Conservation (phyloP, 306 rosid species). For the Ormosia emarginata region DNA sequence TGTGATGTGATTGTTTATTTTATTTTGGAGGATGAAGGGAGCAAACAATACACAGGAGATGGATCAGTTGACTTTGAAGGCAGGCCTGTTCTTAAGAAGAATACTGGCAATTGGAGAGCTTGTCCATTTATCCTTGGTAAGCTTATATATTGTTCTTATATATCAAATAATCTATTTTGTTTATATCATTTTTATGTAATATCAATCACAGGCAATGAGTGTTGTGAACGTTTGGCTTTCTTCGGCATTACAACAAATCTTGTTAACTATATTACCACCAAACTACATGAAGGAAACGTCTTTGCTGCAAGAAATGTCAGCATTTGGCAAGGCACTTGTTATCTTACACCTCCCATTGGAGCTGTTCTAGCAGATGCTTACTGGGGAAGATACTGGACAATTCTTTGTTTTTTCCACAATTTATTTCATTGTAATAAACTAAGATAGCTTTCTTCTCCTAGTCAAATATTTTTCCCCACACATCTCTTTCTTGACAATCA, state of each 20-base stretch:
- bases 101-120: conserved; percentile 72
- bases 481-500: background rate
- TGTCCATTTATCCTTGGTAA: conserved; percentile 72
- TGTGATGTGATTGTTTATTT: background rate
- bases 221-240: conserved; percentile 94
- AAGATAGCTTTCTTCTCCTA: background rate
- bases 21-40: conserved; percentile 46
- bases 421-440: conserved; percentile 65
- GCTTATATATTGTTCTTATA: background rate
- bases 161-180: background rate
- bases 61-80: conserved; percentile 71
- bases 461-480: background rate
- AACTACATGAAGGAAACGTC: conserved; percentile 85
- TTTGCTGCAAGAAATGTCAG: conserved; percentile 92
- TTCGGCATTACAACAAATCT: conserved; percentile 90
- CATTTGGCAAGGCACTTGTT: conserved; percentile 98
- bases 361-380: conserved; percentile 93
- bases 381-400: conserved; percentile 99
- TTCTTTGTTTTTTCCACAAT: conserved; percentile 71
- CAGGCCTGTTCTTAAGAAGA: conserved; percentile 54
- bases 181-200: background rate
- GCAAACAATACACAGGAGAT: conserved; percentile 50
- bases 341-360: conserved; percentile 94
- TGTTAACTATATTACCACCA: conserved; percentile 82
- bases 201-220: conserved; percentile 68